These are phyloP conservation scores for Verticillium alfalfae DNA, from an alignment of 2,329 filamentous ascomycete genomes.

Conservation along the genomic window DNA sequence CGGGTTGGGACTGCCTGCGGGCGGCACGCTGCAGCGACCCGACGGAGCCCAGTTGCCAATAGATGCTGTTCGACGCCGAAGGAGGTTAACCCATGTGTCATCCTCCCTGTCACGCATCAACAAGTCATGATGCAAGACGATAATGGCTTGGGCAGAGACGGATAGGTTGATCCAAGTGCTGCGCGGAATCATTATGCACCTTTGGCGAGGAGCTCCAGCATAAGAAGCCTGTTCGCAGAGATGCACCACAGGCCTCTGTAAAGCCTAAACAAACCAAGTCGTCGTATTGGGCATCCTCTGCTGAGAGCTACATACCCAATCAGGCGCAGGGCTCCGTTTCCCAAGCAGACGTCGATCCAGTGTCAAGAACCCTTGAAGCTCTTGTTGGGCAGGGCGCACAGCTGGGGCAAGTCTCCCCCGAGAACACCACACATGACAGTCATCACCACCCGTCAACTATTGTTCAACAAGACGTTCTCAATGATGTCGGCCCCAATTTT, in stretches of 20 bases:
- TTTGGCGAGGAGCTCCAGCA: not conserved
- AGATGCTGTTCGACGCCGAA: constrained; percentile 18
- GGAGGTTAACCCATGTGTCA: constrained; percentile 17
- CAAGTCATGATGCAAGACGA: not conserved
- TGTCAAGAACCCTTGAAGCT: not conserved
- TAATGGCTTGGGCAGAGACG: constrained; percentile 26
- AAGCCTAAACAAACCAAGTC: not conserved
- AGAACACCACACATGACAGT: not conserved
- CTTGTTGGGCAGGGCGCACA: not conserved
- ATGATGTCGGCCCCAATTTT: not conserved
- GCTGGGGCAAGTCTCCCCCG: not conserved
- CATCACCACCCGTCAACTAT: not conserved
- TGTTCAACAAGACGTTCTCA: not conserved
- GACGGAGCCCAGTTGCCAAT: constrained; percentile 6
- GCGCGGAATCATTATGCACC: not conserved
- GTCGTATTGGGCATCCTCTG: not conserved
- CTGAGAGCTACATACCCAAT: not conserved
- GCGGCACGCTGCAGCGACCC: constrained; percentile 25
- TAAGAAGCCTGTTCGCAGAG: not conserved
- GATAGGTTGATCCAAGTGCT: constrained; percentile 17
- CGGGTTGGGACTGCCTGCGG: constrained; percentile 26
- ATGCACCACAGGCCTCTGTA: not conserved
- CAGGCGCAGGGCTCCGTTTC: not conserved
- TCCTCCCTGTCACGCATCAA: too few relatives aligned
- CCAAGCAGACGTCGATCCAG: not conserved